These are phyloP conservation scores for Gelatoporia subvermispora DNA, from an alignment of 768 basidiomycete species.

Conservation along the genomic window DNA sequence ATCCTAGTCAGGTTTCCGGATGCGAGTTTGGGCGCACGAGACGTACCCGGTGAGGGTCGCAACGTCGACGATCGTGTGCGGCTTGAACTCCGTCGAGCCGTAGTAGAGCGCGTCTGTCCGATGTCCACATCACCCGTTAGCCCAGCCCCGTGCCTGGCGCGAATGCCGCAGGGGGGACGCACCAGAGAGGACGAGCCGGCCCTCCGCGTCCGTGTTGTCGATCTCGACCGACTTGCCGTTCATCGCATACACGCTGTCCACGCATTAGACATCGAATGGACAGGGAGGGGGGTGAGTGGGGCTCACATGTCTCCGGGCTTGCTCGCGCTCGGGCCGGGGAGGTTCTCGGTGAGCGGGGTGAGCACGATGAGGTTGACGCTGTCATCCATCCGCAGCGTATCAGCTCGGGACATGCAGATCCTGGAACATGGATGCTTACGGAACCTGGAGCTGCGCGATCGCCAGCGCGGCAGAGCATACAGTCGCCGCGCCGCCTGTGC, in stretches of 20 bases:
- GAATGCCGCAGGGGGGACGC: conserved; percentile 15
- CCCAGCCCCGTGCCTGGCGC: no score
- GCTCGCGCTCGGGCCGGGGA: conserved; percentile 62
- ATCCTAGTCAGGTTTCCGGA: neutral
- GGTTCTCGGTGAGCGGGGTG: conserved; percentile 79
- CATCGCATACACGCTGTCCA: conserved; percentile 70
- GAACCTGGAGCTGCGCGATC: conserved; percentile 76
- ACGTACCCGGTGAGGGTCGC: conserved; percentile 79
- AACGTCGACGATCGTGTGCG: conserved; percentile 81
- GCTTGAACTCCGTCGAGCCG: conserved; percentile 68
- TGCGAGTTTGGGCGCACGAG: neutral
- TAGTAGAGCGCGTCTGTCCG: conserved; percentile 77
- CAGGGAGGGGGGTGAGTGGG: neutral
- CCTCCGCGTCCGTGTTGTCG: conserved; percentile 86
- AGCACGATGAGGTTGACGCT: conserved; percentile 73
- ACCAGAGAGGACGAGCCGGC: conserved; percentile 73
- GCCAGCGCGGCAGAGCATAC: conserved; percentile 71
- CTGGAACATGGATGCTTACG: conserved; percentile 41
- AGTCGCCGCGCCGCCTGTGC: conserved; percentile 69
- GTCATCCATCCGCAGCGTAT: neutral
- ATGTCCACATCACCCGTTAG: neutral
- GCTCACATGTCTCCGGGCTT: conserved; percentile 84
- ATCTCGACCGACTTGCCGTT: conserved; percentile 85
- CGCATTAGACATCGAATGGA: neutral
- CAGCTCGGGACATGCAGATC: neutral